Conservation (phyloP, 2,329 filamentous ascomycete genomes). For the Colletotrichum eleusines region DNA sequence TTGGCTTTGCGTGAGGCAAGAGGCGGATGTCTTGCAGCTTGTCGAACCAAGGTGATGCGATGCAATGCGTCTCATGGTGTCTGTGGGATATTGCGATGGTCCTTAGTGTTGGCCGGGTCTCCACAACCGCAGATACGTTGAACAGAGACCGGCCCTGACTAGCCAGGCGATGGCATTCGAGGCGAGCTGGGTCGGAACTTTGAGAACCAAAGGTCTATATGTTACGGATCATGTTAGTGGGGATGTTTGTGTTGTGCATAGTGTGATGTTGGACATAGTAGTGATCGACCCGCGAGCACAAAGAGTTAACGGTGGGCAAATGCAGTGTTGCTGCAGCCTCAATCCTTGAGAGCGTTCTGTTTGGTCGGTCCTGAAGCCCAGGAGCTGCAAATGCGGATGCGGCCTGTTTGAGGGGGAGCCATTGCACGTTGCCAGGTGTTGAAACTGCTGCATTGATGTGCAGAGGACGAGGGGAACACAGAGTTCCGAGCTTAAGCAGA, state of each 20-base stretch:
- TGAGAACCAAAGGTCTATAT: constrained; percentile 25
- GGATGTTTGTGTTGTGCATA: constrained; percentile 38
- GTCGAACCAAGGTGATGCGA: constrained; percentile 23
- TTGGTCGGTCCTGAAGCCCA: constrained; percentile 7
- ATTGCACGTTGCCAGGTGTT: constrained; percentile 33
- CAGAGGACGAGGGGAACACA: constrained; percentile 32
- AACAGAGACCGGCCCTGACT: not conserved
- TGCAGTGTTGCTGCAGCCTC: constrained; percentile 37
- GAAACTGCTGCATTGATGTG: constrained; percentile 29
- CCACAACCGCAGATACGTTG: constrained; percentile 21
- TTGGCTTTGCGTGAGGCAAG: constrained; percentile 21
- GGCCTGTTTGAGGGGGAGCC: constrained; percentile 4
- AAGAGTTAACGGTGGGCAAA: constrained; percentile 30
- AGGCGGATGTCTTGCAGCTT: not conserved
- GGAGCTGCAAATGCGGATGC: constrained; percentile 22
- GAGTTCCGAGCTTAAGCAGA: constrained; percentile 17
- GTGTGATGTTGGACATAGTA: constrained; percentile 11
- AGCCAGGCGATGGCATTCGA: not conserved
- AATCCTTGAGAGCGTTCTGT: constrained; percentile 24
- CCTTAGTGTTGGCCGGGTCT: constrained; percentile 10
- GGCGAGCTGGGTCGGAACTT: constrained; percentile 9
- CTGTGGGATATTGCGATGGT: constrained; percentile 35
- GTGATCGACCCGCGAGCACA: constrained; percentile 27
- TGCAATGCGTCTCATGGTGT: constrained; percentile 15
- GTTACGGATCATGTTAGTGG: constrained; percentile 31